Conservation (phyloP, 805 yeast species). For the Maudiozyma barnettii region DNA sequence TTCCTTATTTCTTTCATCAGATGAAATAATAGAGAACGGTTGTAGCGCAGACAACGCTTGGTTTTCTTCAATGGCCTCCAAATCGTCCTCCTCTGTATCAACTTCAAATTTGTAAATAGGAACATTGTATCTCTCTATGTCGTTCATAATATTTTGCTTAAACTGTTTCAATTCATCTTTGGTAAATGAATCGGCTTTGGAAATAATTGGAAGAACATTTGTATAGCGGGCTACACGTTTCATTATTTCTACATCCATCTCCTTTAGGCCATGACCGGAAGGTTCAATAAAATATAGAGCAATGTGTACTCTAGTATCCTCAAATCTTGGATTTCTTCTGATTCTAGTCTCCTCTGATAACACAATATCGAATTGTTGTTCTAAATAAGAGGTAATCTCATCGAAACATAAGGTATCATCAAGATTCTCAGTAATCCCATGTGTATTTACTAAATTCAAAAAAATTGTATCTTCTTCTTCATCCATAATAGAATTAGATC, state of each 20-base stretch:
- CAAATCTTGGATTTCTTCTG: conserved; percentile 73
- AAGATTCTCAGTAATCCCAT: conserved; percentile 72
- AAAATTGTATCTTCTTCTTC: conserved; percentile 32
- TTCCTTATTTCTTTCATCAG: conserved; percentile 47
- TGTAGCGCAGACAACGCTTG: conserved; percentile 51
- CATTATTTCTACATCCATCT: conserved; percentile 64
- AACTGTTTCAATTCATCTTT: conserved; percentile 46
- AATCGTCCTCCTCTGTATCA: conserved; percentile 66
- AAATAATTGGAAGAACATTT: conserved; percentile 62
- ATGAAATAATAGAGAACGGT: conserved; percentile 66
- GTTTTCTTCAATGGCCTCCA: conserved; percentile 61
- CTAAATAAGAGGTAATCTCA: conserved; percentile 57
- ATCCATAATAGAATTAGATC: background rate
- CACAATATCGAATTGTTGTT: conserved; percentile 69
- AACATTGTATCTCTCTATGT: conserved; percentile 57
- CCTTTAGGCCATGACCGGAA: conserved; percentile 70
- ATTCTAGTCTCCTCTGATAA: conserved; percentile 83
- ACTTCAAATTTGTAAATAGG: conserved; percentile 65
- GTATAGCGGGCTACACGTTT: conserved; percentile 61
- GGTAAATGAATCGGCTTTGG: conserved; percentile 66
- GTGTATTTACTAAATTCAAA: conserved; percentile 61
- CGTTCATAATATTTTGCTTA: conserved; percentile 50
- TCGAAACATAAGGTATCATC: conserved; percentile 59
- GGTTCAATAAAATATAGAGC: conserved; percentile 66
- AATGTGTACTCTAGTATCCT: conserved; percentile 68